phyloP scores from a whole-genome alignment of 169 alveolate species.

The Cryptosporidium viatorum region DNA sequence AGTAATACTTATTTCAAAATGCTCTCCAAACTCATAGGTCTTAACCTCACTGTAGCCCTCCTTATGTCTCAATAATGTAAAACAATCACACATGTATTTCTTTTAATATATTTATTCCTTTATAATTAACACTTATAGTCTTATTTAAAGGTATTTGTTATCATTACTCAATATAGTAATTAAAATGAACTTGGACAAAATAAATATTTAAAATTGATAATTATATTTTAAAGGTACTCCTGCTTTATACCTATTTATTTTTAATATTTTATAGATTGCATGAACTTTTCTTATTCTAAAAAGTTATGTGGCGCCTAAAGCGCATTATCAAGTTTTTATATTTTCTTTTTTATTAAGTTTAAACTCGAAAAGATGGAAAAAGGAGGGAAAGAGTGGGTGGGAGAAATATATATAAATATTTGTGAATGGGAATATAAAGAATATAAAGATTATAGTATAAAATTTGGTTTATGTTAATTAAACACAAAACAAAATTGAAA shows the following conservation, averaged over 20 bases:
- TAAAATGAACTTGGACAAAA: background rate
- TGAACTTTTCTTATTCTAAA: no score
- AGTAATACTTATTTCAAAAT: slow-evolving; percentile 29
- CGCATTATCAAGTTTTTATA: background rate
- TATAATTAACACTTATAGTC: background rate
- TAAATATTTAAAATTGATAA: no score
- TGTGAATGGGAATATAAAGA: no score
- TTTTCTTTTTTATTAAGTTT: background rate
- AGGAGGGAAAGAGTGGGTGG: no score
- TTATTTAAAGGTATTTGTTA: background rate
- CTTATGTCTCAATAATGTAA: background rate
- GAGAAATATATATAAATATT: no score
- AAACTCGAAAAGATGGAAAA: background rate
- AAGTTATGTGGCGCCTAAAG: background rate
- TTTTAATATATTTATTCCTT: background rate
- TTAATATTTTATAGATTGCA: background rate
- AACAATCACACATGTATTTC: slow-evolving; percentile 3
- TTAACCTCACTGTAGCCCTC: background rate
- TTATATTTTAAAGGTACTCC: background rate
- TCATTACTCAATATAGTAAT: background rate
- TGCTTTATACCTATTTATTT: no score
- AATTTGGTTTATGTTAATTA: background rate
- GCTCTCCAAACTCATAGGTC: background rate
- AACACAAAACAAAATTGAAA: background rate
- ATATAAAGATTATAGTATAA: no score